phyloP scores from a whole-genome alignment of 2,329 filamentous ascomycete species.

The Chrysoporthe deuterocubensis region DNA sequence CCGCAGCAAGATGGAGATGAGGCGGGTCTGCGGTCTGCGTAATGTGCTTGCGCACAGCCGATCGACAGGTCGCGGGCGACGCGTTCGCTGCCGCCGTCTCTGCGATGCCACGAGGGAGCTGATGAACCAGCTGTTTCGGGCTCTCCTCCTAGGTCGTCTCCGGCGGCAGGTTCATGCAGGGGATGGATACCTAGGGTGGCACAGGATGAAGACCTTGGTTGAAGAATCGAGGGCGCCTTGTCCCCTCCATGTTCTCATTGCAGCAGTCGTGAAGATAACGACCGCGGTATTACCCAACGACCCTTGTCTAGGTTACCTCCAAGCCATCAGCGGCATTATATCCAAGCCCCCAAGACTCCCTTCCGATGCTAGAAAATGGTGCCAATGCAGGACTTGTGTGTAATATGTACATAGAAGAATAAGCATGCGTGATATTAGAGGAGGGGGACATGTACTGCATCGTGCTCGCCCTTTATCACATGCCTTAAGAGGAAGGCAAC shows the following conservation, averaged over 20 bases:
- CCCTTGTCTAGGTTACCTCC: not conserved
- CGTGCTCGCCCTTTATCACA: not conserved
- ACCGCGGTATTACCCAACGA: not conserved
- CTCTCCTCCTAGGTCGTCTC: too few species aligned
- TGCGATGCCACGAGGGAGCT: not conserved
- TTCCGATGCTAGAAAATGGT: not conserved
- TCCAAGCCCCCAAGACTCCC: not conserved
- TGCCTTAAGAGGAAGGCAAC: constrained; percentile 42
- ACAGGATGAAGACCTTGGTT: not conserved
- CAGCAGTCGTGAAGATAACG: not conserved
- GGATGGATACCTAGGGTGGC: not conserved
- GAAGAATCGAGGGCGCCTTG: not conserved
- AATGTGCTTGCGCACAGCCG: not conserved
- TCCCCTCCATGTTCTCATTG: not conserved
- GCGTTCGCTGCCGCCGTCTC: not conserved
- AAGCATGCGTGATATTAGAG: not conserved
- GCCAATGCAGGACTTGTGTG: not conserved
- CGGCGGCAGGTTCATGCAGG: not conserved
- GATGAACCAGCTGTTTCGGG: not conserved
- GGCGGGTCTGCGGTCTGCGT: not conserved
- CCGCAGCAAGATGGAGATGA: too few species aligned
- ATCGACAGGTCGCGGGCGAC: not conserved
- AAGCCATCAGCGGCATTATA: not conserved
- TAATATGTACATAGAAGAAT: constrained; percentile 2
- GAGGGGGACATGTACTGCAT: not conserved